phyloP scores from a whole-genome alignment of 2,329 filamentous ascomycete genomes.

The Phyllosticta paracitricarpa region DNA sequence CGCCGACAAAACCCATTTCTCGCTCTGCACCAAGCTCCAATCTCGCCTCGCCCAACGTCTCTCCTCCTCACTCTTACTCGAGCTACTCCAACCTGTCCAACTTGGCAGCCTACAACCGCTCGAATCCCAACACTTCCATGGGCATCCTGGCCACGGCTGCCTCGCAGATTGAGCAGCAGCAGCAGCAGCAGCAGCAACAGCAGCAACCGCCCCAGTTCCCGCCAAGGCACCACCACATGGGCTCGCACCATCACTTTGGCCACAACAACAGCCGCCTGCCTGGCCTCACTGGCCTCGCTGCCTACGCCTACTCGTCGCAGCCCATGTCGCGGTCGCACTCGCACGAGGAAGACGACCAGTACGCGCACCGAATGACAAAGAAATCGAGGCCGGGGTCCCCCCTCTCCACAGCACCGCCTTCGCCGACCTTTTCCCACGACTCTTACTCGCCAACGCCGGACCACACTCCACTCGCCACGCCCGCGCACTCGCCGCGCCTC shows the following conservation, averaged over 20 bases:
- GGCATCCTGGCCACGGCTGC: slow-evolving; percentile 61
- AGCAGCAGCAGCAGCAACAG: slow-evolving; percentile 39
- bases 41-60: slow-evolving; percentile 87
- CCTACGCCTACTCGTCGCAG: slow-evolving; percentile 56
- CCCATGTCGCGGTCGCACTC: slow-evolving; percentile 89
- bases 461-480: slow-evolving; percentile 95
- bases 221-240: slow-evolving; percentile 24
- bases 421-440: slow-evolving; percentile 92
- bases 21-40: slow-evolving; percentile 82
- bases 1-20: slow-evolving; percentile 66
- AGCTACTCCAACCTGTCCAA: slow-evolving; percentile 51
- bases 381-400: slow-evolving; percentile 88
- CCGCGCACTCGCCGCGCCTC: slow-evolving; percentile 86
- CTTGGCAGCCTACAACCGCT: slow-evolving; percentile 43
- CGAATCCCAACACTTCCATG: slow-evolving; percentile 37
- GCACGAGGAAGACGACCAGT: slow-evolving; percentile 73
- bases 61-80: slow-evolving; percentile 78
- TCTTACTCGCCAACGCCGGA: slow-evolving; percentile 92
- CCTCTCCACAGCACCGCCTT: slow-evolving; percentile 90
- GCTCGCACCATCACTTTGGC: slow-evolving; percentile 35
- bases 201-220: slow-evolving; percentile 25
- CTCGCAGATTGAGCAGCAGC: slow-evolving; percentile 56
- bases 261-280: slow-evolving; percentile 52
- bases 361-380: slow-evolving; percentile 67
- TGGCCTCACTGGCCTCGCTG: slow-evolving; percentile 19